A percentile compares a stretch with the other conserved stretches of the same genome.
These are phyloP conservation scores for Beauveria sp. DNA, from an alignment of 2,329 filamentous ascomycete species.

Conservation along the genomic window DNA sequence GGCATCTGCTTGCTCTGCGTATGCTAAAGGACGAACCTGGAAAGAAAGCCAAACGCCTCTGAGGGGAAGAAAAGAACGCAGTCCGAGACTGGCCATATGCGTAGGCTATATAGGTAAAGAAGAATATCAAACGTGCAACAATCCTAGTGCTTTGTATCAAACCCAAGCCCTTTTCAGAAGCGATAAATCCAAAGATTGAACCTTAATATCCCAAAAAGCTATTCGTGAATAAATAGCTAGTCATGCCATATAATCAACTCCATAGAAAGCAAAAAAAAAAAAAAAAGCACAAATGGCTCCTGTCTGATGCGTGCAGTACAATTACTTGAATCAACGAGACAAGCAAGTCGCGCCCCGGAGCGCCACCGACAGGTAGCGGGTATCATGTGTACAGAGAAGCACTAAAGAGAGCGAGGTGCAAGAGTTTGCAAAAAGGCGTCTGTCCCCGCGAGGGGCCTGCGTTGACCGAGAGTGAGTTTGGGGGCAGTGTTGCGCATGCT, in stretches of 20 bases:
- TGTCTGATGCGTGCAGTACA: not conserved
- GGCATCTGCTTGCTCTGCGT: not conserved
- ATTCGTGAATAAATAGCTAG: not conserved
- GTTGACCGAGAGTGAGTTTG: not conserved
- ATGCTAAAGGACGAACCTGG: not conserved
- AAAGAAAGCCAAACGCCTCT: not conserved
- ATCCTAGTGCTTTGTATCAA: not conserved
- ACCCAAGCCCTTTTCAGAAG: not conserved
- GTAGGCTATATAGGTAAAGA: not conserved
- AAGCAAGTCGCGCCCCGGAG: not conserved
- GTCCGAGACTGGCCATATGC: not conserved
- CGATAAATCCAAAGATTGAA: not conserved
- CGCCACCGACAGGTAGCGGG: not conserved
- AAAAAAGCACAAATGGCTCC: not conserved
- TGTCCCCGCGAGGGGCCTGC: not conserved
- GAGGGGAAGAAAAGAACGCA: not conserved
- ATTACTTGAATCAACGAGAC: not conserved
- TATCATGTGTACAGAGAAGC: not conserved
- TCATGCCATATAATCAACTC: constrained; percentile 6
- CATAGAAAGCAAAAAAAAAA: not conserved
- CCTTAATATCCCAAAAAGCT: not conserved
- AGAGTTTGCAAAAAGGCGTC: not conserved
- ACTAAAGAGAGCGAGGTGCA: not conserved
- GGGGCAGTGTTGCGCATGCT: not conserved
- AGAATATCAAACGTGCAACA: not conserved